Evolutionary conservation across 345 rosid species (phyloP).

Genomic region (Hibiscus tridactylites): DNA sequence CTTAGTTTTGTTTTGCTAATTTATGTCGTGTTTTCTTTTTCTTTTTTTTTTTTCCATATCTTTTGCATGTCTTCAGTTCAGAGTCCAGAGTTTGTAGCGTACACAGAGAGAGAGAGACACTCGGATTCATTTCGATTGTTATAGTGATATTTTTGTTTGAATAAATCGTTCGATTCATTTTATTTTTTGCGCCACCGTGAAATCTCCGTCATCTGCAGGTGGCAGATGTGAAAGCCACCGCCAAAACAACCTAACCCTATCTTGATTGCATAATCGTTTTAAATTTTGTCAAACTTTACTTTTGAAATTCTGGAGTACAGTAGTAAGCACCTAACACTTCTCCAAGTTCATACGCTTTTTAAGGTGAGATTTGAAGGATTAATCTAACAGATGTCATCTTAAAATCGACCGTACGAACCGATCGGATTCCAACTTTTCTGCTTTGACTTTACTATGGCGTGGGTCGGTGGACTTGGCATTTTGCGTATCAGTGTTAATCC

Average conservation of each 20-base stretch:
- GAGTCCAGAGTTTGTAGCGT: background rate
- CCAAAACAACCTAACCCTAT: background rate
- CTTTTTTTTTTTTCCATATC: background rate
- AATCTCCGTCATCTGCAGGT: too few species aligned
- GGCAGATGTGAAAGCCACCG: too few species aligned
- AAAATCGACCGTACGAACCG: background rate
- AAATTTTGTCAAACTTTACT: too few species aligned
- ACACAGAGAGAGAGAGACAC: background rate
- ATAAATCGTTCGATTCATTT: background rate
- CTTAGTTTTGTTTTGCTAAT: constrained; percentile 9
- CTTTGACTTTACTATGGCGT: background rate
- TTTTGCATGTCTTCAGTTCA: background rate
- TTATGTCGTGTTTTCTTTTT: background rate
- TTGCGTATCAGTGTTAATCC: too few species aligned
- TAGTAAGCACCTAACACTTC: too few species aligned
- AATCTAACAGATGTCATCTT: background rate
- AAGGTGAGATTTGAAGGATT: background rate
- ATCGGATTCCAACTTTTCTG: background rate
- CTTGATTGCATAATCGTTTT: background rate
- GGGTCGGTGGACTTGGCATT: too few species aligned
- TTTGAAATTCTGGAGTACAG: too few species aligned
- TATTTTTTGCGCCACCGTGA: too few species aligned
- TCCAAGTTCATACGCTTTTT: too few species aligned
- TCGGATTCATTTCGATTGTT: background rate
- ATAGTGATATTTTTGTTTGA: background rate